Conservation (phyloP, 2,329 filamentous ascomycete species). For the Macroventuria anomochaeta region DNA sequence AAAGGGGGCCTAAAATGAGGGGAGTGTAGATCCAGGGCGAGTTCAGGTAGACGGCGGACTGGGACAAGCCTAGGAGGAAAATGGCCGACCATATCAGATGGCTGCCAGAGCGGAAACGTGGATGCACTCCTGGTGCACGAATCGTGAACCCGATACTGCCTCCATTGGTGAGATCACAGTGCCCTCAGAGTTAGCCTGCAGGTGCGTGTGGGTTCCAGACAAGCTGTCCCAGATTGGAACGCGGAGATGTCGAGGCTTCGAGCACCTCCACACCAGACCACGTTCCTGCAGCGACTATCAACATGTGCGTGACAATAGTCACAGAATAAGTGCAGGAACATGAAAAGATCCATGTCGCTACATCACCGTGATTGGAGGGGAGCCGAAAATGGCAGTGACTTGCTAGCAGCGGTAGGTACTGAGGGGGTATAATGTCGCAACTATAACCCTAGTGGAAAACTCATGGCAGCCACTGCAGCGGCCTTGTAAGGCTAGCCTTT, state of each 20-base stretch:
- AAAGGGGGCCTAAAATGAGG: slow-evolving; percentile 4
- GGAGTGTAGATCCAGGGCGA: slow-evolving; percentile 6
- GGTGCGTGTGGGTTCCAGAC: slow-evolving; percentile 27
- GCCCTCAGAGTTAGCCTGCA: slow-evolving; percentile 10
- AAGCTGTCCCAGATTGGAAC: slow-evolving; percentile 20
- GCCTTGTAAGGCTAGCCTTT: slow-evolving; percentile 21
- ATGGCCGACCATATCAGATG: not conserved
- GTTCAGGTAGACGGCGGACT: slow-evolving; percentile 5
- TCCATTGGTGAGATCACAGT: slow-evolving; percentile 21
- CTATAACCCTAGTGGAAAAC: slow-evolving; percentile 21
- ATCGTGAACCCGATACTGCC: not conserved
- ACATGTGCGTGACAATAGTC: slow-evolving; percentile 31
- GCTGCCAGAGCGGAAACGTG: slow-evolving; percentile 6
- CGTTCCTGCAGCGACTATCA: slow-evolving; percentile 31
- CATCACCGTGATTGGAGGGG: slow-evolving; percentile 14
- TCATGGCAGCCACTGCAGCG: slow-evolving; percentile 15
- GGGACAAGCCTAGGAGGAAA: slow-evolving; percentile 11
- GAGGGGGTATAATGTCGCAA: slow-evolving; percentile 29
- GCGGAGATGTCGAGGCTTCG: slow-evolving; percentile 20
- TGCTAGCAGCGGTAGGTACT: slow-evolving; percentile 17
- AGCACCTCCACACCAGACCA: slow-evolving; percentile 15
- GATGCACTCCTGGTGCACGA: slow-evolving; percentile 13
- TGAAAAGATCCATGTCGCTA: slow-evolving; percentile 20
- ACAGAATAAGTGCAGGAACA: slow-evolving; percentile 24
- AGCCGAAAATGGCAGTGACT: slow-evolving; percentile 10